Conservation (phyloP, 148 eudicot genomes). For the Nepenthes gracilis region DNA sequence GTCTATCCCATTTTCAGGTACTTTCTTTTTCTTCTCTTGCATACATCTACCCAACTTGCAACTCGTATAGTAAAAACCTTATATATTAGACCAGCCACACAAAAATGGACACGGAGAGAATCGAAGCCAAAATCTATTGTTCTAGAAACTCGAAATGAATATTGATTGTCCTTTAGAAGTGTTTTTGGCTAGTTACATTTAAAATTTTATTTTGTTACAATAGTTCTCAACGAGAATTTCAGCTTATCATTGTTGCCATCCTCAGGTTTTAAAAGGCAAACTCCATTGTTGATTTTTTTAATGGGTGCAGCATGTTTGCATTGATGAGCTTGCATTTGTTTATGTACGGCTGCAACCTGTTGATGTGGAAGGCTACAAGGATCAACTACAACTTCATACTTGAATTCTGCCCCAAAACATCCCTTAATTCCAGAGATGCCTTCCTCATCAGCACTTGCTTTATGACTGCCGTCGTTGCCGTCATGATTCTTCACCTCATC, state of each 20-base stretch:
- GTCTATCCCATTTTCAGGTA: slow-evolving; percentile 93
- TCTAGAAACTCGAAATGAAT: no score
- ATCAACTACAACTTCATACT: slow-evolving; percentile 88
- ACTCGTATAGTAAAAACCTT: no score
- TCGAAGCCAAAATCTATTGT: no score
- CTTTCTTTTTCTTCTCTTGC: background rate
- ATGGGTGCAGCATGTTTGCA: slow-evolving; percentile 74
- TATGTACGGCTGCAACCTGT: slow-evolving; percentile 91
- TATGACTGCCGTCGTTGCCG: slow-evolving; percentile 82
- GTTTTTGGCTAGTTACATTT: background rate
- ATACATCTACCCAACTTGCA: no score
- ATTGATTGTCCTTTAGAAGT: background rate
- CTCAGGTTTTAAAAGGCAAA: no score
- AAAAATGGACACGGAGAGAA: no score
- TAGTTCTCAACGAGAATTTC: no score
- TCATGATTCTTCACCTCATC: slow-evolving; percentile 76
- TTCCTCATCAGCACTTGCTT: slow-evolving; percentile 76
- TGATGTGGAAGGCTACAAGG: slow-evolving; percentile 79
- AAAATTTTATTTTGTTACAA: background rate
- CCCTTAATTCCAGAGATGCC: slow-evolving; percentile 79
- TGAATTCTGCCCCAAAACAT: slow-evolving; percentile 60
- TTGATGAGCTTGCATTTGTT: slow-evolving; percentile 81
- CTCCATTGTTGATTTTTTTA: no score
- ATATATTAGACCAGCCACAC: no score
- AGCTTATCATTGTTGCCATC: no score